These are phyloP conservation scores for Rhizoclosmatium sp. DNA, from an alignment of 192 early-diverging fungal species.

Conservation along the genomic window DNA sequence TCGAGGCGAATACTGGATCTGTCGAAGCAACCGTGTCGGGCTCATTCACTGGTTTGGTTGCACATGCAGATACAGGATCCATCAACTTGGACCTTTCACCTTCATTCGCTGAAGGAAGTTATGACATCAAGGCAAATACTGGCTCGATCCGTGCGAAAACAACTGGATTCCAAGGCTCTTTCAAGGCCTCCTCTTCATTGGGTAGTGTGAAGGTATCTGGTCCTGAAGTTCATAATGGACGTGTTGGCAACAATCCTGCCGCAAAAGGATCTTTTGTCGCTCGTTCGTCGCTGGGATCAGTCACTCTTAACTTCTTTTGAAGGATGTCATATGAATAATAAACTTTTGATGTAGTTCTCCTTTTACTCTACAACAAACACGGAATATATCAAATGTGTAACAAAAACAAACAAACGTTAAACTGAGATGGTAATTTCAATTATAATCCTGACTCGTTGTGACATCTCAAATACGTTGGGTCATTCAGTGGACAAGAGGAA, in stretches of 20 bases:
- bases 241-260: background rate
- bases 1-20: background rate
- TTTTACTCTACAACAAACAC: too few species aligned
- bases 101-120: background rate
- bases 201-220: background rate
- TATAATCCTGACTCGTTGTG: too few species aligned
- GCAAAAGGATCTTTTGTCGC: too few species aligned
- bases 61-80: background rate
- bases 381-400: too few species aligned
- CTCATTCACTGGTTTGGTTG: background rate
- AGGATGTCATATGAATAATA: too few species aligned
- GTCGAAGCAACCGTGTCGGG: background rate
- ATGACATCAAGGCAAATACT: background rate
- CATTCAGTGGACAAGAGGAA: too few species aligned
- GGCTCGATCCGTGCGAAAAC: background rate
- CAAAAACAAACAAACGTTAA: too few species aligned
- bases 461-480: too few species aligned
- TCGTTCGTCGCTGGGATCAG: too few species aligned
- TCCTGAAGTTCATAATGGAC: background rate
- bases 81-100: background rate
- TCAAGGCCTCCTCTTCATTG: background rate
- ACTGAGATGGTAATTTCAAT: too few species aligned
- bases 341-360: too few species aligned
- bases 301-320: too few species aligned
- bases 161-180: background rate